Conservation (phyloP, 192 early-diverging fungal species). For the Coemansia sp. region DNA sequence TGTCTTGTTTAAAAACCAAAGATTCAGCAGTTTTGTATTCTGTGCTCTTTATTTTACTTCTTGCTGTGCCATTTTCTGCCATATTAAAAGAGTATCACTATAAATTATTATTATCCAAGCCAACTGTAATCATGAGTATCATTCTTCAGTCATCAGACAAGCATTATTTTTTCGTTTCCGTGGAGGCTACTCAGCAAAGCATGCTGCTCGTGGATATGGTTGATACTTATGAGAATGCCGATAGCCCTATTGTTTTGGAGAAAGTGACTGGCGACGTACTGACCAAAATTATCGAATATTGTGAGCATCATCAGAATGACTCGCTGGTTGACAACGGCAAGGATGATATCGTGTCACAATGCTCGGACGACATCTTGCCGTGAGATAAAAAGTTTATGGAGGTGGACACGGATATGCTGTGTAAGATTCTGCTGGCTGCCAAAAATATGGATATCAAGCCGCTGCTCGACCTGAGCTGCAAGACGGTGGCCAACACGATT, state of each 20-base stretch:
- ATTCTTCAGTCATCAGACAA: slow-evolving; percentile 66
- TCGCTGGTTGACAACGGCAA: slow-evolving; percentile 56
- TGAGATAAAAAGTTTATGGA: slow-evolving; percentile 81
- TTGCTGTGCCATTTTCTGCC: too few species aligned
- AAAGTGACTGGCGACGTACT: slow-evolving; percentile 75
- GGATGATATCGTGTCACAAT: slow-evolving; percentile 54
- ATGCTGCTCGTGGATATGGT: slow-evolving; percentile 78
- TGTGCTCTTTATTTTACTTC: too few species aligned
- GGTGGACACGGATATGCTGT: slow-evolving; percentile 76
- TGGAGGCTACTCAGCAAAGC: slow-evolving; percentile 70
- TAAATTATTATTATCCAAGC: neutral
- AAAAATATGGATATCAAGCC: slow-evolving; percentile 97
- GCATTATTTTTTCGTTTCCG: slow-evolving; percentile 62
- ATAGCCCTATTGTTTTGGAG: slow-evolving; percentile 71
- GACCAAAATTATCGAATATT: slow-evolving; percentile 82
- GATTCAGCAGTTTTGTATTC: too few species aligned
- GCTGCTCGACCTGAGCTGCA: slow-evolving; percentile 94
- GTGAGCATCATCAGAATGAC: slow-evolving; percentile 73
- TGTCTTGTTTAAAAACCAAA: too few species aligned
- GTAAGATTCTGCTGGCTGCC: slow-evolving; percentile 80
- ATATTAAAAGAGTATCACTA: neutral
- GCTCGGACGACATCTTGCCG: slow-evolving; percentile 72
- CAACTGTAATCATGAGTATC: neutral
- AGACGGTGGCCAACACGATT: slow-evolving; percentile 98
- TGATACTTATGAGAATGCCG: slow-evolving; percentile 68